Evolutionary conservation across 768 basidiomycete species (phyloP).

Genomic region (Hericium rajendrae): DNA sequence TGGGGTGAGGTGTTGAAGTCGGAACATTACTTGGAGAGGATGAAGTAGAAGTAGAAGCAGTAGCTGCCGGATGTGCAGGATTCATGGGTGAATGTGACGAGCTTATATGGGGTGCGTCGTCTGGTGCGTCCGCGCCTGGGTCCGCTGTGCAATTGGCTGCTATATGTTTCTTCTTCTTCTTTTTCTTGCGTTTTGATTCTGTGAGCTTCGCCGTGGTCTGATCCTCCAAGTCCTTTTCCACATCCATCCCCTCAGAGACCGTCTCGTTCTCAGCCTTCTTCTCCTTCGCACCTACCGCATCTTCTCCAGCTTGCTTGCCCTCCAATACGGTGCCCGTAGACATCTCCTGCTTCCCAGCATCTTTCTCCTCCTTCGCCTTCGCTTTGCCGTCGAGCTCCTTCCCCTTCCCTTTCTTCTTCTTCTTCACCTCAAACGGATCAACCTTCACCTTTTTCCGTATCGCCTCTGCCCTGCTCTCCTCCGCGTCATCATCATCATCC

Average conservation of each 20-base stretch:
- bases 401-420: slow-evolving; percentile 37
- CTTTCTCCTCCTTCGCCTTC: not conserved
- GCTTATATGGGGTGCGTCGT: too few relatives aligned
- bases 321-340: too few relatives aligned
- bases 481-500: slow-evolving; percentile 35
- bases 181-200: slow-evolving; percentile 14
- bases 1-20: too few relatives aligned
- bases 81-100: too few relatives aligned
- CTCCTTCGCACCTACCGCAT: not conserved
- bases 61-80: too few relatives aligned
- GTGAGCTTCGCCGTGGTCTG: not conserved
- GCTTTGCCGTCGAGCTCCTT: slow-evolving; percentile 10
- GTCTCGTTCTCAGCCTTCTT: not conserved
- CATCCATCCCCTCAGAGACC: not conserved
- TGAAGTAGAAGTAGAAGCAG: too few relatives aligned
- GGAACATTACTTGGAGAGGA: too few relatives aligned
- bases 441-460: slow-evolving; percentile 49
- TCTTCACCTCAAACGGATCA: slow-evolving; percentile 43
- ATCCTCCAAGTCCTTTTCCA: not conserved
- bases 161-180: slow-evolving; percentile 18
- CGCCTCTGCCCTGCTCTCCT: slow-evolving; percentile 47
- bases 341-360: too few relatives aligned
- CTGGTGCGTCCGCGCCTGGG: too few relatives aligned
- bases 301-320: too few relatives aligned
- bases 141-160: too few relatives aligned